These are phyloP conservation scores for Leersia perrieri DNA, from an alignment of 176 grass and related monocot genomes.

Conservation along the genomic window DNA sequence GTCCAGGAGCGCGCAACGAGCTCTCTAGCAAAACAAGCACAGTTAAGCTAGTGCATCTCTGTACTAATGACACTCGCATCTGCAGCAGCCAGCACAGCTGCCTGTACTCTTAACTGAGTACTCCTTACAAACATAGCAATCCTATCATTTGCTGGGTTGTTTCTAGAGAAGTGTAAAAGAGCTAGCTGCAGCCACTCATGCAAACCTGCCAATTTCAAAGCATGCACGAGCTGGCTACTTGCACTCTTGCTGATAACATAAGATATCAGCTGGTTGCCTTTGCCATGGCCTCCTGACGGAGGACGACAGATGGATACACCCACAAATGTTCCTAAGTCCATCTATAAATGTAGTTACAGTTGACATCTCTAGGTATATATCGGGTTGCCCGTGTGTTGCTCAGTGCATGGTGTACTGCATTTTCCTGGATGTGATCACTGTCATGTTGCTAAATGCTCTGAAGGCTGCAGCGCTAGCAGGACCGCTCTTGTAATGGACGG, in stretches of 20 bases:
- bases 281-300: background rate
- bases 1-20: conserved; percentile 15
- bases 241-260: background rate
- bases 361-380: conserved; percentile 7
- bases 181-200: background rate
- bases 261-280: background rate
- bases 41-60: conserved; percentile 19
- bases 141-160: background rate
- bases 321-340: background rate
- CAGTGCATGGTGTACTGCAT: background rate
- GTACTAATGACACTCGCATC: conserved; percentile 24
- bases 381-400: background rate
- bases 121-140: background rate
- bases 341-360: conserved; percentile 11
- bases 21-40: conserved; percentile 26
- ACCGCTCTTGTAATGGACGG: too few species aligned
- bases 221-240: background rate
- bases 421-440: background rate
- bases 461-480: too few species aligned
- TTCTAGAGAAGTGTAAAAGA: conserved; percentile 6
- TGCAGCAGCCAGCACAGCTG: background rate
- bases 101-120: background rate
- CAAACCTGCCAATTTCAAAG: background rate
- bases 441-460: conserved; percentile 4
- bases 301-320: background rate